phyloP scores from a whole-genome alignment of 2,329 filamentous ascomycete species.

The Apiospora aurea region DNA sequence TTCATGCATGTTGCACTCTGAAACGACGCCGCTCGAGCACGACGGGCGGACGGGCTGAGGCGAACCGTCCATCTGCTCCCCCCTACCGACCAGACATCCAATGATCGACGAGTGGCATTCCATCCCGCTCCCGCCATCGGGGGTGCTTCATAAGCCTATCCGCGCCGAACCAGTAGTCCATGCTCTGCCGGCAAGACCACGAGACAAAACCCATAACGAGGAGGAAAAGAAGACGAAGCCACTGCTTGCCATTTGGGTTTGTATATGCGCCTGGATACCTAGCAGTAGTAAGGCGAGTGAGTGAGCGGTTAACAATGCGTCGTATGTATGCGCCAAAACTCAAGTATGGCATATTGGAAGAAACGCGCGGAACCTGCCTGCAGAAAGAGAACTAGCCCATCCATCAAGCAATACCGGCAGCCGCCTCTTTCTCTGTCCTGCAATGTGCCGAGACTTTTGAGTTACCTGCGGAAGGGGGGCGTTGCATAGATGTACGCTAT shows the following conservation, averaged over 20 bases:
- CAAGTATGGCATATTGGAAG: not conserved
- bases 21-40: not conserved
- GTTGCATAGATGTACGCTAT: not conserved
- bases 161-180: not conserved
- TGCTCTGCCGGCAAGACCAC: not conserved
- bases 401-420: not conserved
- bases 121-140: not conserved
- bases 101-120: not conserved
- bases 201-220: no score
- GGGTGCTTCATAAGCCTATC: not conserved
- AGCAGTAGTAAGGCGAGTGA: not conserved
- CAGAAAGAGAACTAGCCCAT: not conserved
- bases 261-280: not conserved
- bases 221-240: not conserved
- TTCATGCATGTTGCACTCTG: conserved; percentile 17
- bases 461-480: not conserved
- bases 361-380: not conserved
- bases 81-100: not conserved
- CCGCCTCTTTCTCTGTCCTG: conserved; percentile 13
- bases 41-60: not conserved
- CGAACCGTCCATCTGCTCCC: not conserved
- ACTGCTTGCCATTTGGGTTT: not conserved
- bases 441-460: not conserved
- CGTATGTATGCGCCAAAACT: not conserved
- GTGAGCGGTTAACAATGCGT: not conserved